Base-by-base conservation (phyloP, 1,284 basidiomycete genomes). In the Trametes versicolor region DNA sequence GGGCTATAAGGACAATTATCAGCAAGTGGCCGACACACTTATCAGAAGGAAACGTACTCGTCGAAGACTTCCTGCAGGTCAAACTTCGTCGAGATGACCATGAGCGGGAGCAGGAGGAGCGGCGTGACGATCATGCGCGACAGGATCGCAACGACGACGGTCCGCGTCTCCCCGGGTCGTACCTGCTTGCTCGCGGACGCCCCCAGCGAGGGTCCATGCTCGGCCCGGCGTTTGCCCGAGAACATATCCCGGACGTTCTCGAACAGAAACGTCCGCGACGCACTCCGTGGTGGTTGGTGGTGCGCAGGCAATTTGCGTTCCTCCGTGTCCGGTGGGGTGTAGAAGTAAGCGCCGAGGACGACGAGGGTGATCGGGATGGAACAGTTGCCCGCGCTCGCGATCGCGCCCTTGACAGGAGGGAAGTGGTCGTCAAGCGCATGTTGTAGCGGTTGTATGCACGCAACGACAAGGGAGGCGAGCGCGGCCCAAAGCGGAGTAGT, bases 281-380 rank as follows among this genome's bases (percentile, higher is more conserved):
- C 61, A 62, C 70, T 73, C 25, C 68, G 49, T 15, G 63, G 65
- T 55, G 58, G 55, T 36, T 55, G 51, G 32, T 63, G 34, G 58
- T 72, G 66, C 45, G 67, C 58, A n/a, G 73, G 73, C 17, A 73
- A 36, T 49, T 37, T 34, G 39, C 67, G 66, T 47, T 77, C 77
- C 3, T 73, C 72, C 19, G 55, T 65, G 29, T 70, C 71, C 4
- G 69, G 57, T n/a, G 78, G 74, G 7, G 67, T 79, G 75, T 93
- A 91, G 78, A 98, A 98, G 83, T 97, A 98, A 8, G 94, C 95
- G 19, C 96, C 96, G 49, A 98, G 89, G 9, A 98, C 95, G 65
- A 98, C 86, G 43, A 98, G 82, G 2, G 96, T 98, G 27, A 98
- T 76, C 0, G 96, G 96, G 69, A 98, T 91, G 0, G 93, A 94